Percentiles rank a stretch among this genome's conserved stretches.
Evolutionary conservation across 371 early-diverging fungal species (phyloP).

Genomic region (Mucor racemosus): DNA sequence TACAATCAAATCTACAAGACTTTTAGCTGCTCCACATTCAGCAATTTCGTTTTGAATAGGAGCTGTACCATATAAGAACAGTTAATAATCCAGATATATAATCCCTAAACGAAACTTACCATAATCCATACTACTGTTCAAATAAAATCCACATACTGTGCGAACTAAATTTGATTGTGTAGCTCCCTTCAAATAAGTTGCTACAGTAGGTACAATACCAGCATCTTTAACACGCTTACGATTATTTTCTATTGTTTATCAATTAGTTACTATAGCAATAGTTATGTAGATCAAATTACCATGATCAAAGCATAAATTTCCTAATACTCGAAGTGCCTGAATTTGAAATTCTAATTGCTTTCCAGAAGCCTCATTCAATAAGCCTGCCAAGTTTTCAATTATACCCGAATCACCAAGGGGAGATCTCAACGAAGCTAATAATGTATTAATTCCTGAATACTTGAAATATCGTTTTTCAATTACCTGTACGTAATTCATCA

Average conservation of each 20-base stretch:
- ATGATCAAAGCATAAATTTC: constrained; percentile 81
- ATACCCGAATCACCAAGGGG: constrained; percentile 53
- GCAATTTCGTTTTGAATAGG: constrained; percentile 49
- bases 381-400: constrained; percentile 38
- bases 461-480: not conserved
- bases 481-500: constrained; percentile 27
- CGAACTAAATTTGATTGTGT: constrained; percentile 48
- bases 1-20: constrained; percentile 42
- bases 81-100: not conserved
- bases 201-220: constrained; percentile 48
- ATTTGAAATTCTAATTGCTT: constrained; percentile 44
- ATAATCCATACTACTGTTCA: constrained; percentile 80
- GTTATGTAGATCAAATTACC: constrained; percentile 49
- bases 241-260: constrained; percentile 59
- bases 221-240: constrained; percentile 65
- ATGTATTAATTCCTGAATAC: not conserved
- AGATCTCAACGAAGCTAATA: constrained; percentile 48
- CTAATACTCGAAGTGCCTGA: constrained; percentile 73
- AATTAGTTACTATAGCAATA: constrained; percentile 2
- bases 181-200: constrained; percentile 44
- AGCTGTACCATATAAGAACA: constrained; percentile 26
- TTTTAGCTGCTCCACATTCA: constrained; percentile 42
- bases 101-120: constrained; percentile 47
- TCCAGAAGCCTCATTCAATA: constrained; percentile 39
- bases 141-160: constrained; percentile 70